Percentiles rank a stretch among this genome's conserved stretches.
Conservation (phyloP, 768 basidiomycete genomes). For the Suillus brevipes region DNA sequence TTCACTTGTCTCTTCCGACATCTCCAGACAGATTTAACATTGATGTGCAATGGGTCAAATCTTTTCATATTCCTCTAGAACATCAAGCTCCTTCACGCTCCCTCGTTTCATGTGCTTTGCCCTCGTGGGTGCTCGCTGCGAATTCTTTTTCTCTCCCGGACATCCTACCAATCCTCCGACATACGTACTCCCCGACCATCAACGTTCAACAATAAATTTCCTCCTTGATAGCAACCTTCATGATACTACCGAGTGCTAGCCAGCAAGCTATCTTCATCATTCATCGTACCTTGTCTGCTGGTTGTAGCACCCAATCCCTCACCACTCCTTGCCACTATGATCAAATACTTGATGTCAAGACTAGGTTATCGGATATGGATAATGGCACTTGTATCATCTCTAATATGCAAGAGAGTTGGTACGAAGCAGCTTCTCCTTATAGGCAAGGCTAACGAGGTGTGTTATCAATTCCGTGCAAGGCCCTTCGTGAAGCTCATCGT, state of each 20-base stretch:
- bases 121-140: neutral
- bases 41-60: neutral
- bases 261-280: neutral
- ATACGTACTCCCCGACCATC: neutral
- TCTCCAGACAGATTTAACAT: neutral
- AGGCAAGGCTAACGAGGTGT: neutral
- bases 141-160: neutral
- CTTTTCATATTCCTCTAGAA: neutral
- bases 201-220: neutral
- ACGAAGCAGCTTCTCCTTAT: neutral
- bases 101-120: neutral
- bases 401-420: neutral
- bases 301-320: neutral
- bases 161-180: neutral
- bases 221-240: neutral
- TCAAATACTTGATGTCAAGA: neutral
- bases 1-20: neutral
- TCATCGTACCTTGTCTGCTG: neutral
- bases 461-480: neutral
- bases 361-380: neutral
- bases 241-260: neutral
- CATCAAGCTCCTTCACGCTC: neutral
- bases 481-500: neutral
- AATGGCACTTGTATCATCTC: neutral
- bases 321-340: neutral